A percentile compares a stretch with the other conserved stretches of the same genome.
These are phyloP conservation scores for Elsinoe fawcettii DNA, from an alignment of 2,329 filamentous ascomycete genomes.

Conservation along the genomic window DNA sequence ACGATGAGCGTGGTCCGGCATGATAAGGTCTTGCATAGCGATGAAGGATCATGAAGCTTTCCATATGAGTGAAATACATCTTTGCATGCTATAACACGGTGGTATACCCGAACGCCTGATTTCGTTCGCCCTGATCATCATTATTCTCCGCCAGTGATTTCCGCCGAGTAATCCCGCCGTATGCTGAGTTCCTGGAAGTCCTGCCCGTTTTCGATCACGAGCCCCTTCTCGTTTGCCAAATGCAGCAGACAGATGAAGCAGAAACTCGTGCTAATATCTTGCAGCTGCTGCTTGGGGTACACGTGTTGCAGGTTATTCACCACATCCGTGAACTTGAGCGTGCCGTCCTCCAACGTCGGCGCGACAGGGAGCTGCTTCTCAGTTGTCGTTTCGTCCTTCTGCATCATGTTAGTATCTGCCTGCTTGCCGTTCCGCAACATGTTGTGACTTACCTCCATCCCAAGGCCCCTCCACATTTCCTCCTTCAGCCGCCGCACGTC, in stretches of 20 bases:
- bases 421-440: background rate
- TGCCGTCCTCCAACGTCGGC: slow-evolving; percentile 39
- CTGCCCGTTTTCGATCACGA: slow-evolving; percentile 62
- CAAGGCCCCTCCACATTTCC: slow-evolving; percentile 58
- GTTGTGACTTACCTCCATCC: slow-evolving; percentile 32
- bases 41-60: slow-evolving; percentile 1
- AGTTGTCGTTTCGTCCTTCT: background rate
- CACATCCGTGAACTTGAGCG: slow-evolving; percentile 78
- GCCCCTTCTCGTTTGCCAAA: slow-evolving; percentile 84
- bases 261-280: slow-evolving; percentile 85
- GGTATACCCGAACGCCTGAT: background rate
- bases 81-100: background rate
- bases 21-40: slow-evolving; percentile 3
- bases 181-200: slow-evolving; percentile 44
- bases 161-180: slow-evolving; percentile 38
- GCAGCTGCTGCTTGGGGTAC: slow-evolving; percentile 78
- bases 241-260: slow-evolving; percentile 93
- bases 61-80: background rate
- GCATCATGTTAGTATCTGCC: background rate
- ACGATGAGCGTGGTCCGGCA: background rate
- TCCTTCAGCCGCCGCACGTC: slow-evolving; percentile 57
- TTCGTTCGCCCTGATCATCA: background rate
- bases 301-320: slow-evolving; percentile 83
- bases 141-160: slow-evolving; percentile 20
- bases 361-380: slow-evolving; percentile 25